These are phyloP conservation scores for Diaporthe sp. DNA, from an alignment of 2,329 filamentous ascomycete genomes.

Conservation along the genomic window DNA sequence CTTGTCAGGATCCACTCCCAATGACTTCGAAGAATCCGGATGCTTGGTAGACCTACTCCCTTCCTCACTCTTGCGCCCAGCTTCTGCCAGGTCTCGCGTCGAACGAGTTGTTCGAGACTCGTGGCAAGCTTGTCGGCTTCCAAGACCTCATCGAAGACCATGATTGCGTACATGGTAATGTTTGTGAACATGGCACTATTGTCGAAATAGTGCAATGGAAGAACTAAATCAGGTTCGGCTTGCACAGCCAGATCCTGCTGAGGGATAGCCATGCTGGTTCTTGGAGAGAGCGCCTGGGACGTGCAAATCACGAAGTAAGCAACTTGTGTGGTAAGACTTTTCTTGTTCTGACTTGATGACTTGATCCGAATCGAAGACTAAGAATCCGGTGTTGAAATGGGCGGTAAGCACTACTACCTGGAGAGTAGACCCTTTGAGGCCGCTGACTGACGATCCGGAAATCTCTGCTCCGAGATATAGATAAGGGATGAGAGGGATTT, in stretches of 20 bases:
- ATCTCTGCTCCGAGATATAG: not conserved
- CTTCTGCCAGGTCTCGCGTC: constrained; percentile 45
- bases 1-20: not conserved
- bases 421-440: not conserved
- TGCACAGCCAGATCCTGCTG: not conserved
- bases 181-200: constrained; percentile 44
- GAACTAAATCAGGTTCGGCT: constrained; percentile 36
- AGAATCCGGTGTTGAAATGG: not conserved
- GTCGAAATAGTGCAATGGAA: constrained; percentile 46
- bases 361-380: not conserved
- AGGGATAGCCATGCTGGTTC: not conserved
- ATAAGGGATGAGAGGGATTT: not conserved
- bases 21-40: not conserved
- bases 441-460: not conserved
- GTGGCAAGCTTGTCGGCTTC: constrained; percentile 44
- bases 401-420: no score
- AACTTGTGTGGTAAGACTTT: not conserved
- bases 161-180: constrained; percentile 44
- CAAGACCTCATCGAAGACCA: constrained; percentile 45
- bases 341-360: not conserved
- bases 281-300: not conserved
- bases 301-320: no score
- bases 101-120: constrained; percentile 45
- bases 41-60: not conserved
- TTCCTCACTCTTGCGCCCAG: constrained; percentile 45